Evolutionary conservation across 805 yeast genomes (phyloP), one percentile per base, ranked within the genome.

Genomic region (Saccharomyces cerevisiae): DNA sequence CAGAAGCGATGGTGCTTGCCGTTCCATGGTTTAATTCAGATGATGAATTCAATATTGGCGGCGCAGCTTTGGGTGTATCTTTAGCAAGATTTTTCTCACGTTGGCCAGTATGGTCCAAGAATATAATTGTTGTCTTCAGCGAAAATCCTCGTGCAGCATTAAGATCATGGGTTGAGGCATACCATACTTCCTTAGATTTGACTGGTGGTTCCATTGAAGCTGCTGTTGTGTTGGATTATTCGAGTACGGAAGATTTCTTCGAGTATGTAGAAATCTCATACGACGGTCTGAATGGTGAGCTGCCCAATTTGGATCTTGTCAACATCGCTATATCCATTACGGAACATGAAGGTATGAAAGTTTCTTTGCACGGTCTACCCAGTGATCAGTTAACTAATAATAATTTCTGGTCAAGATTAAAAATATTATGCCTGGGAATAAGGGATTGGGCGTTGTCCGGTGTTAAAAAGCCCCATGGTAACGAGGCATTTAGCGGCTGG

Each of bases 401-500:
- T 54, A 75, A 76, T 43, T 86, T 82, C 63, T 70, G 68, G 61
- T 68, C 80, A 13, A 76, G 97, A 54, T 72, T 87, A 41, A 73
- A 73, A 28, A 80, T 85, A 0, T 65, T 94, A 51, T 55, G 80
- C 14, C 73, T 76, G 41, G 94, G 97, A 0, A 79, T 94, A n/a
- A 70, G 78, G 53, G 79, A 79, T 49, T 80, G 88, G 64, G 81
- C 91, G 3, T 64, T 82, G 5, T 78, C 96, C 0, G 98, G 98
- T 1, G 68, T 87, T 28, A 75, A 72, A 51, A 74, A 73, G 4
- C 76, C 79, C 0, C 77, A 83, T 46, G 88, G 94, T n/a, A 83
- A 90, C 61, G 97, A 92, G 66, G 89, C 92, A 13, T 94, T 92
- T 66, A 85, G 94, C 52, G 97, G 98, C 4, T 94, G 96, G 96